Percentiles rank a stretch among this genome's conserved stretches.
phyloP scores from a whole-genome alignment of 352 stramenopile genomes.

The Pythium brachiatum region DNA sequence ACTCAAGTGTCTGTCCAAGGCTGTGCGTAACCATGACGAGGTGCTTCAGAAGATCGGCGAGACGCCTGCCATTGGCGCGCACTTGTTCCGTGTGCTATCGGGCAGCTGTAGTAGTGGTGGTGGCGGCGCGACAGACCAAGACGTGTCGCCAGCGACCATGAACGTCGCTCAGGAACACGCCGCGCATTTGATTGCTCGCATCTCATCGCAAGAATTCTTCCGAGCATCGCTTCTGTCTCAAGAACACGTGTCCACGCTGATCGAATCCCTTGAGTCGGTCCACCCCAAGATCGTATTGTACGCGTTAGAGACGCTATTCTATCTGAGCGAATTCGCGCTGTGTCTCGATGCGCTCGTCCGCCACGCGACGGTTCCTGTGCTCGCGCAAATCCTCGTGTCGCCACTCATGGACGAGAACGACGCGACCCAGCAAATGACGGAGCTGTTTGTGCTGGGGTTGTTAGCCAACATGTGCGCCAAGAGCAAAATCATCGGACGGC shows the following conservation, averaged over 20 bases:
- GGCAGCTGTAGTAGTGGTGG: not conserved
- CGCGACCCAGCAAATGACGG: slow-evolving; percentile 18
- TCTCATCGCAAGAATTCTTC: slow-evolving; percentile 51
- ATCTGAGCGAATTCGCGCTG: slow-evolving; percentile 58
- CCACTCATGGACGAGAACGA: slow-evolving; percentile 18
- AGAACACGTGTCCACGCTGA: slow-evolving; percentile 55
- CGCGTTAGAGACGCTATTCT: slow-evolving; percentile 51
- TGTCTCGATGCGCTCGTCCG: slow-evolving; percentile 66
- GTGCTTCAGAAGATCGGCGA: slow-evolving; percentile 67
- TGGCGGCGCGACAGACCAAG: slow-evolving; percentile 1
- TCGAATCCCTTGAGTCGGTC: slow-evolving; percentile 75
- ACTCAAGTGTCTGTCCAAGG: slow-evolving; percentile 68
- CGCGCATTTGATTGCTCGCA: slow-evolving; percentile 53
- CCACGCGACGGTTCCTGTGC: slow-evolving; percentile 70
- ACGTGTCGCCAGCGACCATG: not conserved
- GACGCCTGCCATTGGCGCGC: slow-evolving; percentile 33
- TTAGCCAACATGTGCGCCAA: slow-evolving; percentile 38
- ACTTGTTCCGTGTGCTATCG: slow-evolving; percentile 45
- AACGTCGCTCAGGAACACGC: slow-evolving; percentile 49
- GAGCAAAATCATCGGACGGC: slow-evolving; percentile 27
- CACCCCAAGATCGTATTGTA: slow-evolving; percentile 61
- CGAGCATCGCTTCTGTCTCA: slow-evolving; percentile 47
- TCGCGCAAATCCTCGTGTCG: slow-evolving; percentile 70
- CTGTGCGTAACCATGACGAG: slow-evolving; percentile 51
- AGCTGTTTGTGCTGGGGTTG: slow-evolving; percentile 28